Evolutionary conservation across 345 rosid genomes (phyloP).

Genomic region (Heritiera fomes): DNA sequence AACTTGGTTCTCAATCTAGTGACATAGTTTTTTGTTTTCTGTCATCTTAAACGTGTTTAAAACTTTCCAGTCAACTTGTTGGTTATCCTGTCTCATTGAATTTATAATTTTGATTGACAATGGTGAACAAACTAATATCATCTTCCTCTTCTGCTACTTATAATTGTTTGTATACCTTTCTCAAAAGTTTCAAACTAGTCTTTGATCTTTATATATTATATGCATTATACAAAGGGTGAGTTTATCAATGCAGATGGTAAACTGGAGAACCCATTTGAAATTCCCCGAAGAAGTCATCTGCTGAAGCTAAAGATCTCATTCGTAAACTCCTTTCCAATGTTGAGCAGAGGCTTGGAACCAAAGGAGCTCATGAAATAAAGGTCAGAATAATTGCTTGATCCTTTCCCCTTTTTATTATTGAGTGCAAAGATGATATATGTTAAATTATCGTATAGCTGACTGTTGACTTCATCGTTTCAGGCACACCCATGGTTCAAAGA

Average conservation of each 20-base stretch:
- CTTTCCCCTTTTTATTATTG: neutral
- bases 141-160: neutral
- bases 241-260: constrained; percentile 56
- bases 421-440: neutral
- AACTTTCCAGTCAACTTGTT: neutral
- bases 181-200: neutral
- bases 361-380: constrained; percentile 65
- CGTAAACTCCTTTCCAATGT: constrained; percentile 65
- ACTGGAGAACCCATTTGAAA: constrained; percentile 64
- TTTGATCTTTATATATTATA: constrained; percentile 27
- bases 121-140: constrained; percentile 9
- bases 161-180: neutral
- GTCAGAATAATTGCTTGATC: constrained; percentile 34
- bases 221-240: constrained; percentile 38
- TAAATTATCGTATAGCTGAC: neutral
- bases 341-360: constrained; percentile 66
- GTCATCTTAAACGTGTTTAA: neutral
- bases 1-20: neutral
- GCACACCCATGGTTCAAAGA: constrained; percentile 64
- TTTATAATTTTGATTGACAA: neutral
- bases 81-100: neutral
- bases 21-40: neutral
- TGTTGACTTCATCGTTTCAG: constrained; percentile 30
- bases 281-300: constrained; percentile 66
- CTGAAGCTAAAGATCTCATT: constrained; percentile 63